phyloP scores from a whole-genome alignment of 305 asterid genomes.

The Plantago coronopus region DNA sequence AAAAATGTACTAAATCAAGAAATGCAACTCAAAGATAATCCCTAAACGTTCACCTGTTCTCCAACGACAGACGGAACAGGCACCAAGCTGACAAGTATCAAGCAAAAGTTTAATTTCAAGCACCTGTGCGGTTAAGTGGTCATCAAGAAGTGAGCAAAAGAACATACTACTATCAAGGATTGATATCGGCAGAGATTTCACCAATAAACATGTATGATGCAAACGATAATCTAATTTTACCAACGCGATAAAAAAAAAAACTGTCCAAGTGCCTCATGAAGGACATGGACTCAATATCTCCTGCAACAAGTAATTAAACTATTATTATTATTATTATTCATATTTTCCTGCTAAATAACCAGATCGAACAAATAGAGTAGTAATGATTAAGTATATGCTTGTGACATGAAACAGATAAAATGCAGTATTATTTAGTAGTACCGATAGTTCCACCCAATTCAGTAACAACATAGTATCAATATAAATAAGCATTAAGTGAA shows the following conservation, averaged over 20 bases:
- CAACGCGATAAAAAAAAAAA: conserved; percentile 63
- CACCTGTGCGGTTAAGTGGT: conserved; percentile 45
- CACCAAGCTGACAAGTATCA: conserved; percentile 86
- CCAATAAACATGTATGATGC: no score
- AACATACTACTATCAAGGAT: conserved; percentile 6
- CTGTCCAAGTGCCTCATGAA: conserved; percentile 77
- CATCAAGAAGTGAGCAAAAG: conserved; percentile 15
- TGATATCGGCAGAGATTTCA: neutral
- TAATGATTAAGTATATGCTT: neutral
- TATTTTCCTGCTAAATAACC: conserved; percentile 11
- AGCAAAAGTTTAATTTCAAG: conserved; percentile 84
- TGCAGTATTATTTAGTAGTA: conserved; percentile 12
- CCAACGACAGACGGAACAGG: conserved; percentile 84
- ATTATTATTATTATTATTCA: neutral
- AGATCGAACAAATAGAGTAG: neutral
- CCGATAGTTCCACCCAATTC: conserved; percentile 98
- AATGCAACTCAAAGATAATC: conserved; percentile 12
- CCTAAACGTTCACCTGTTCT: conserved; percentile 58
- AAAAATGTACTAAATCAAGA: conserved; percentile 15
- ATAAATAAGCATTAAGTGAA: no score
- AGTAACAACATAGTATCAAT: no score
- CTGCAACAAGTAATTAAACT: conserved; percentile 33
- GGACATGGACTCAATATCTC: conserved; percentile 82
- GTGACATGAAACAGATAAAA: neutral
- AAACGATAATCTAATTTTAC: conserved; percentile 29